Conservation (phyloP, 148 eudicot species). For the Drosera capensis region DNA sequence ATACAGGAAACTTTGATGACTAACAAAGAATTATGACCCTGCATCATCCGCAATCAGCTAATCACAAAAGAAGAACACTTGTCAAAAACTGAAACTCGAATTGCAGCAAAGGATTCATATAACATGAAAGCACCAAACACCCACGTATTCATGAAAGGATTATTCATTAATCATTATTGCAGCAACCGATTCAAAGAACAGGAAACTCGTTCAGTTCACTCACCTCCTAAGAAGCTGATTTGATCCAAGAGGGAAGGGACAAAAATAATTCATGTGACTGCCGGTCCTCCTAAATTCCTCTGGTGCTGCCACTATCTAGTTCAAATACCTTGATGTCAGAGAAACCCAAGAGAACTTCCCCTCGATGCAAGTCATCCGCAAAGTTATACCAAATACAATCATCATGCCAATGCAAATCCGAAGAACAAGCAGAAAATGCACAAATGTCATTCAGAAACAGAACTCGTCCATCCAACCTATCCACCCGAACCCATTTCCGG, state of each 20-base stretch:
- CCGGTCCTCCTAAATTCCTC: slow-evolving; percentile 21
- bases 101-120: too few species aligned
- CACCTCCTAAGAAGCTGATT: slow-evolving; percentile 12
- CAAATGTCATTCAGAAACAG: slow-evolving; percentile 60
- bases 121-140: too few species aligned
- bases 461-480: slow-evolving; percentile 21
- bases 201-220: too few species aligned
- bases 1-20: too few species aligned
- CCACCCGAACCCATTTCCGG: slow-evolving; percentile 48
- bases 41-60: too few species aligned
- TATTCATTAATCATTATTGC: too few species aligned
- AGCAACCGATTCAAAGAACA: too few species aligned
- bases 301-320: slow-evolving; percentile 45
- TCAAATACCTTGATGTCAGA: slow-evolving; percentile 46
- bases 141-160: too few species aligned
- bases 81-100: too few species aligned
- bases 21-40: too few species aligned
- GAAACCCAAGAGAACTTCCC: slow-evolving; percentile 10
- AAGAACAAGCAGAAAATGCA: slow-evolving; percentile 45
- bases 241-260: slow-evolving; percentile 57
- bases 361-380: background rate
- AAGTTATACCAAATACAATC: slow-evolving; percentile 24
- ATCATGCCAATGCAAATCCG: slow-evolving; percentile 12
- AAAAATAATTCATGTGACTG: slow-evolving; percentile 39
- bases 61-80: too few species aligned